Base-by-base conservation (phyloP, 2,329 filamentous ascomycete genomes). In the Aspergillus ochraceoroseus region DNA sequence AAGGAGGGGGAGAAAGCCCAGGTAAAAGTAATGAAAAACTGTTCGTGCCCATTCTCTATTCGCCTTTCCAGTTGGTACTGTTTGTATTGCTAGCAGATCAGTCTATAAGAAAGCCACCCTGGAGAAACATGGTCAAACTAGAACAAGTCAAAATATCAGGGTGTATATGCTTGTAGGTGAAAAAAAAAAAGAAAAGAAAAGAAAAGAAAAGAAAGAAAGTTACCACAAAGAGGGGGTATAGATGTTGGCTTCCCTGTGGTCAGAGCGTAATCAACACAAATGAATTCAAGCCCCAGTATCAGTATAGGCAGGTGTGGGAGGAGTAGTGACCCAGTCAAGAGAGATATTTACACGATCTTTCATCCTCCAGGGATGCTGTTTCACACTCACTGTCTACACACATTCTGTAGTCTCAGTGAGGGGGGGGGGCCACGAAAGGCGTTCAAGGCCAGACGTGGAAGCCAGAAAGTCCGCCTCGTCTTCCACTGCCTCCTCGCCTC, bases 381-480 rank as follows among this genome's bases (percentile, higher is more conserved):
- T n/a, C n/a, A n/a, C n/a, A n/a, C n/a, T n/a, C n/a, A n/a, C n/a
- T n/a, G n/a, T n/a, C n/a, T n/a, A n/a, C n/a, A n/a, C n/a, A n/a
- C n/a, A n/a, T n/a, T n/a, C n/a, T n/a, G n/a, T n/a, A n/a, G n/a
- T n/a, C n/a, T n/a, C n/a, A n/a, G n/a, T n/a, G n/a, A n/a, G n/a
- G n/a, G n/a, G n/a, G n/a, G n/a, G n/a, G n/a, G n/a, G n/a, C n/a
- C n/a, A n/a, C n/a, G n/a, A n/a, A n/a, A n/a, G n/a, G n/a, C n/a
- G n/a, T 38, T 54, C 47, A 64, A 19, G 56, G 53, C 63, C 63
- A 65, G 22, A 46, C 34, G 36, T 63, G 57, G 41, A 62, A 65
- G 31, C 55, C 52, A 14, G 61, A 52, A 20, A 59, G 54, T 9
- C 59, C 62, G 32, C 57, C 58, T 29, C 64, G 59, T 44, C 61